These are phyloP conservation scores for Aspergillus sp. DNA, from an alignment of 2,329 filamentous ascomycete species.

Conservation along the genomic window DNA sequence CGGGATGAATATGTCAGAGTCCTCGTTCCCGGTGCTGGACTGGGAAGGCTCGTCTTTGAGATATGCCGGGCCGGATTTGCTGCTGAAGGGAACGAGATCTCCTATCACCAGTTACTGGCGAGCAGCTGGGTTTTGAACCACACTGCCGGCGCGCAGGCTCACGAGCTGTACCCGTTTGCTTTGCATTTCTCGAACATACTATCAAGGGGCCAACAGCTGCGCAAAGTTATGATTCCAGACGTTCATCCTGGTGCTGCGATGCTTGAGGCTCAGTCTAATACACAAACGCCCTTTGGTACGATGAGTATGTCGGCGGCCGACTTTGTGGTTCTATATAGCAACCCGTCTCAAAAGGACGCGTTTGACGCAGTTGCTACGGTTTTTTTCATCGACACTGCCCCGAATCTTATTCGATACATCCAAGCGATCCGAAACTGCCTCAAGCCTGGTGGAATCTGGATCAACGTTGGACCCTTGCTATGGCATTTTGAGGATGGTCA, in stretches of 20 bases:
- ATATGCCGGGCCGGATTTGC: constrained; percentile 71
- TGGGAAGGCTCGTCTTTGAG: constrained; percentile 88
- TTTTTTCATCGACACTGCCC: constrained; percentile 97
- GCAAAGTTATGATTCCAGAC: constrained; percentile 74
- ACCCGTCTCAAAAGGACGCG: constrained; percentile 57
- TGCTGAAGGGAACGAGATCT: constrained; percentile 91
- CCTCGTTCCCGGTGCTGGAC: constrained; percentile 83
- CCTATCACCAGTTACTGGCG: constrained; percentile 91
- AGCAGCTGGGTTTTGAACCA: constrained; percentile 61
- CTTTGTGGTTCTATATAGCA: constrained; percentile 81
- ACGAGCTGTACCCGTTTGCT: constrained; percentile 80
- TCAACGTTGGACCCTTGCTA: constrained; percentile 86
- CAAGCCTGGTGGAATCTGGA: constrained; percentile 72
- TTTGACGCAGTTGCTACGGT: constrained; percentile 87
- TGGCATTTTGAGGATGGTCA: constrained; percentile 85
- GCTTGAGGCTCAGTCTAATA: constrained; percentile 30
- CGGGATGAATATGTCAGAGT: constrained; percentile 57
- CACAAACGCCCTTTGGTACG: constrained; percentile 51
- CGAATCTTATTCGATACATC: constrained; percentile 87
- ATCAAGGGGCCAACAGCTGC: constrained; percentile 72
- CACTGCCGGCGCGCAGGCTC: constrained; percentile 60
- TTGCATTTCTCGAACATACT: constrained; percentile 85
- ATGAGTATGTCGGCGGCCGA: constrained; percentile 96
- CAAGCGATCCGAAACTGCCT: constrained; percentile 79
- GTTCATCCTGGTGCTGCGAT: constrained; percentile 67